A percentile compares a stretch with the other conserved stretches of the same genome.
Evolutionary conservation across 441 rosid species (phyloP).

Genomic region (Geranium incanum): DNA sequence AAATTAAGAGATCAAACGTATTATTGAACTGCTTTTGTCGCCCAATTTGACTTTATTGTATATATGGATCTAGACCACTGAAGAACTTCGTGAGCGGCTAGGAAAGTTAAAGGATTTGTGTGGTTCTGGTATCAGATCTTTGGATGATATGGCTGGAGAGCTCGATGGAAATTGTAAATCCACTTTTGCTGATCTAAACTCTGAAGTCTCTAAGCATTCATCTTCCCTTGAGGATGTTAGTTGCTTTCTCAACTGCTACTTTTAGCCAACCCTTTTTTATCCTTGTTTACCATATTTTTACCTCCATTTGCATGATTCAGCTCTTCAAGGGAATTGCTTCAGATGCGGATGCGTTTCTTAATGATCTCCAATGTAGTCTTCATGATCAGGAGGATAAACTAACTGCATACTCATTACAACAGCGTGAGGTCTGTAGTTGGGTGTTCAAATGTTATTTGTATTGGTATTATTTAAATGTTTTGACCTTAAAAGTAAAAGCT

Average conservation of each 20-base stretch:
- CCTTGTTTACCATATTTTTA: conserved; percentile 18
- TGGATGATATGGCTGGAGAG: conserved; percentile 64
- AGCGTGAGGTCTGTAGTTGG: conserved; percentile 52
- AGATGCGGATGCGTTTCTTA: conserved; percentile 71
- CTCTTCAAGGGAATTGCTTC: conserved; percentile 81
- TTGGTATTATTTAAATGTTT: conserved; percentile 13
- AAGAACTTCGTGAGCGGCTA: conserved; percentile 61
- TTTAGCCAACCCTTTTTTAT: conserved; percentile 4
- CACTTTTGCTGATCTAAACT: conserved; percentile 58
- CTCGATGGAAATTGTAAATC: conserved; percentile 64
- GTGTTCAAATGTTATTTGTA: background rate
- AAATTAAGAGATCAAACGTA: background rate
- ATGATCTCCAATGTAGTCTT: conserved; percentile 79
- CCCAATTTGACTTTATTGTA: conserved; percentile 16
- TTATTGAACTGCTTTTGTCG: background rate
- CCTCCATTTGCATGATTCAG: conserved; percentile 37
- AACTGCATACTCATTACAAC: conserved; percentile 67
- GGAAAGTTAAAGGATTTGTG: conserved; percentile 55
- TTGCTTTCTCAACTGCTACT: conserved; percentile 11
- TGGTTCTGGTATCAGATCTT: conserved; percentile 61
- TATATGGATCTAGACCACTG: conserved; percentile 56
- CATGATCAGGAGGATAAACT: conserved; percentile 73
- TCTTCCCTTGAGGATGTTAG: conserved; percentile 73
- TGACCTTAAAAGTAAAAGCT: background rate
- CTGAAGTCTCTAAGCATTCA: conserved; percentile 83